These are phyloP conservation scores for Miamiensis avidus DNA, from an alignment of 169 alveolate species.

Conservation along the genomic window DNA sequence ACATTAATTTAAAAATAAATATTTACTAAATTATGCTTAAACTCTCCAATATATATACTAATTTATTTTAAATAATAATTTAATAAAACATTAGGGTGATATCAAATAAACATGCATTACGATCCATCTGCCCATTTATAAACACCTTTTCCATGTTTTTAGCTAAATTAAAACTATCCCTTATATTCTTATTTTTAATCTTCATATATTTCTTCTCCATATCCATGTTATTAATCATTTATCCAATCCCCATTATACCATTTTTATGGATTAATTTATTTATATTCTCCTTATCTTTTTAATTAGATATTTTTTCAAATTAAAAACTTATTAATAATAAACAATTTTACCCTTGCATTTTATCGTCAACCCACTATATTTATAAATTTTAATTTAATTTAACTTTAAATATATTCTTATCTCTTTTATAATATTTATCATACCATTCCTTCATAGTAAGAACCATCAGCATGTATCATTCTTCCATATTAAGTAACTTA, in stretches of 20 bases:
- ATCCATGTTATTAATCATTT: not conserved
- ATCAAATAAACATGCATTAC: not conserved
- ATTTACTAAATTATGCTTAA: too few species aligned
- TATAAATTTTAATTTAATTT: too few species aligned
- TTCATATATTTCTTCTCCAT: not conserved
- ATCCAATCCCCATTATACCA: not conserved
- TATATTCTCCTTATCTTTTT: too few species aligned
- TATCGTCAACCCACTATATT: not conserved
- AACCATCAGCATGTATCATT: not conserved
- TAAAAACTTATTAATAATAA: too few species aligned
- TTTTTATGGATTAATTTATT: not conserved
- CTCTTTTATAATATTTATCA: too few species aligned
- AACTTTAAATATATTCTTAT: too few species aligned
- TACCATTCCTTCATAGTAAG: not conserved
- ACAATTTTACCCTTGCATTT: not conserved
- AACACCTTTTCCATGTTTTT: not conserved
- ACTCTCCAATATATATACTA: too few species aligned
- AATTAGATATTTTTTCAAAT: too few species aligned
- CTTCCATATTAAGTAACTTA: not conserved
- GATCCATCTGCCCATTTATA: not conserved
- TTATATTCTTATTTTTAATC: too few species aligned
- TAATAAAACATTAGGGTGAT: too few species aligned
- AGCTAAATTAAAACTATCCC: not conserved
- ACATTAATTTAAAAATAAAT: too few species aligned
- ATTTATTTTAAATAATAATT: too few species aligned